Evolutionary conservation across 768 basidiomycete species (phyloP).

Genomic region (Erythrobasidium yunnanense): DNA sequence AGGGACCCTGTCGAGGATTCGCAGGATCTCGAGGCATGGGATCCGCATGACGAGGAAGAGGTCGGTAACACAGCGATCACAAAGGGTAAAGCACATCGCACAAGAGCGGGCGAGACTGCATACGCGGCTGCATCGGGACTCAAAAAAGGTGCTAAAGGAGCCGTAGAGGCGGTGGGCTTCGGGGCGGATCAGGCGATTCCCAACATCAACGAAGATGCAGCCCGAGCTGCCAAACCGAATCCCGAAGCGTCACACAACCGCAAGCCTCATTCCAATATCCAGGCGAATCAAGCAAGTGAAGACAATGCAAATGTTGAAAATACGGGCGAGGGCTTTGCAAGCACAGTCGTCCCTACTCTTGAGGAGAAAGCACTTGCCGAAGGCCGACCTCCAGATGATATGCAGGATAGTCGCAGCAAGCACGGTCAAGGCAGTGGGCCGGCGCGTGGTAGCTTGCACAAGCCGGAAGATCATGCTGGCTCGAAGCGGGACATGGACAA

Average conservation of each 20-base stretch:
- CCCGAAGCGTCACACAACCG: too few species aligned
- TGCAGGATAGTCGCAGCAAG: not conserved
- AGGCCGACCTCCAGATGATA: not conserved
- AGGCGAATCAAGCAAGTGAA: conserved; percentile 34
- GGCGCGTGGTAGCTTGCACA: conserved; percentile 2
- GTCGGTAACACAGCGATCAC: conserved; percentile 37
- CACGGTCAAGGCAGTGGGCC: not conserved
- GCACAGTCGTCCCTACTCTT: conserved; percentile 53
- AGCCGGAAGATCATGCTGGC: conserved; percentile 4
- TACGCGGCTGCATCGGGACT: not conserved
- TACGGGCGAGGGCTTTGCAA: conserved; percentile 50
- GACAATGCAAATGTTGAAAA: conserved; percentile 41
- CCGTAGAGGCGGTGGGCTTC: conserved; percentile 44
- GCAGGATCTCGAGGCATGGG: conserved; percentile 19
- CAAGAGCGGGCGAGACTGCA: not conserved
- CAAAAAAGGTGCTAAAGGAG: conserved; percentile 44
- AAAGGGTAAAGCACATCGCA: conserved; percentile 37
- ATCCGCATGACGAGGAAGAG: conserved; percentile 10
- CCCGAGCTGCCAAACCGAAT: conserved; percentile 44
- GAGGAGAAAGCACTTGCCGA: conserved; percentile 30
- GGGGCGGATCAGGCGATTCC: conserved; percentile 37
- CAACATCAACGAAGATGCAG: conserved; percentile 21
- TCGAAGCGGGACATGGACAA: conserved; percentile 4
- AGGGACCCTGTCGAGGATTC: conserved; percentile 35
- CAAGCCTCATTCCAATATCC: conserved; percentile 45